These are phyloP conservation scores for Acidomyces sp. DNA, from an alignment of 495 filamentous ascomycete genomes.

Conservation along the genomic window DNA sequence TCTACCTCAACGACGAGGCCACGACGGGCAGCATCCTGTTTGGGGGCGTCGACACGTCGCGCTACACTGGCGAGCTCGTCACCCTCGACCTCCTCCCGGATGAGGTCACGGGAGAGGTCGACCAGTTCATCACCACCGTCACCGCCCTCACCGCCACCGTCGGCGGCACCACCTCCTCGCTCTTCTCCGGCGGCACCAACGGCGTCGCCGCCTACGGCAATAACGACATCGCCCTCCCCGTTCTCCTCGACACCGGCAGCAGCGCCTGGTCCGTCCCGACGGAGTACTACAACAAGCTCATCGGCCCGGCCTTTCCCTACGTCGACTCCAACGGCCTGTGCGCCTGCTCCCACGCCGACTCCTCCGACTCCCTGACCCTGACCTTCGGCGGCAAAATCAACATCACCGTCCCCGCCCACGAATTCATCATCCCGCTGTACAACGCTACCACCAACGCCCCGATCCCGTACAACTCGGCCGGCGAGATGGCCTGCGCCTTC, in stretches of 20 bases:
- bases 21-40: slow-evolving; percentile 16
- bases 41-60: slow-evolving; percentile 16
- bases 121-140: slow-evolving; percentile 16
- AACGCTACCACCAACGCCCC: slow-evolving; percentile 13
- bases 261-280: slow-evolving; percentile 6
- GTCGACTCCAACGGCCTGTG: slow-evolving; percentile 6
- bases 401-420: slow-evolving; percentile 12
- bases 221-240: slow-evolving; percentile 8
- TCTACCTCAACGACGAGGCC: slow-evolving; percentile 15
- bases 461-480: slow-evolving; percentile 1
- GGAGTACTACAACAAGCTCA: slow-evolving; percentile 2
- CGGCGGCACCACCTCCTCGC: slow-evolving; percentile 1
- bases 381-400: slow-evolving; percentile 10
- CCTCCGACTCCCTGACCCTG: slow-evolving; percentile 3
- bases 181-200: slow-evolving; percentile 7
- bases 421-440: slow-evolving; percentile 17
- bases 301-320: slow-evolving; percentile 12
- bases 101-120: slow-evolving; percentile 3
- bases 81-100: slow-evolving; percentile 16
- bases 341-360: slow-evolving; percentile 6
- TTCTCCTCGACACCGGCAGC: slow-evolving; percentile 17
- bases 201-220: neutral
- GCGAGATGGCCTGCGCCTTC: slow-evolving; percentile 9
- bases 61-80: slow-evolving; percentile 10
- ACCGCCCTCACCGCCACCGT: slow-evolving; percentile 9